Evolutionary conservation across 768 basidiomycete species (phyloP), one percentile per base, ranked within the genome.

Genomic region (Rhizopogon vesiculosus): DNA sequence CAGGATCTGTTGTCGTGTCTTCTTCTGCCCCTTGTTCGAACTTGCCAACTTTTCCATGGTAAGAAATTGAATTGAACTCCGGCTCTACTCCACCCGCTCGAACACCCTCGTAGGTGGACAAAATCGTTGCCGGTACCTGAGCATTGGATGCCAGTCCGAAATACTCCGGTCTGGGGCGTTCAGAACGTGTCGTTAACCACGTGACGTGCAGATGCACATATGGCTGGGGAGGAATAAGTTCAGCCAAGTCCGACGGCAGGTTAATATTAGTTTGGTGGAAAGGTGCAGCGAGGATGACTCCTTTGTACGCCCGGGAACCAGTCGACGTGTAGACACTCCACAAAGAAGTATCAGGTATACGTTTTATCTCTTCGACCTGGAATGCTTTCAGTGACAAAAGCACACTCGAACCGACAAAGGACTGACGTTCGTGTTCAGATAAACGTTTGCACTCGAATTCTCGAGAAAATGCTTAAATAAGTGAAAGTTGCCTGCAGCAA

Each of bases 161-260:
- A 71, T 91, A 93, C 3, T 73, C 70, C 0, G 91, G 74, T 59
- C 83, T 79, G 7, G 87, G 74, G 9, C 68, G 70, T 4, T 84
- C 71, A 2, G 85, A 75, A 10, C 84, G 85, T 2, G 96, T 98
- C n/a, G 86, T 80, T 40, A 98, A 76, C 19, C 93, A 79, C 9
- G 96, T 97, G 50, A 96, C 93, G 66, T 95, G 91, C 2, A 98
- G 83, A 60, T 80, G 83, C 45, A 93, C 79, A 66, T 96, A 97
- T 19, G 86, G 84, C 60, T 90, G 87, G 39, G 75, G 64, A 2
- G 87, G 85, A 33, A 93, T 80, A 45, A 76, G 76, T 3, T 75
- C 68, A 5, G 79, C 65, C 31, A 87, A 67, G 16, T 78, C 64
- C 5, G 67, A 51, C 4, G 85, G 77, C 25, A 89, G 67, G 5